phyloP scores from a whole-genome alignment of 352 stramenopile genomes.

The Saprolegnia diclina region DNA sequence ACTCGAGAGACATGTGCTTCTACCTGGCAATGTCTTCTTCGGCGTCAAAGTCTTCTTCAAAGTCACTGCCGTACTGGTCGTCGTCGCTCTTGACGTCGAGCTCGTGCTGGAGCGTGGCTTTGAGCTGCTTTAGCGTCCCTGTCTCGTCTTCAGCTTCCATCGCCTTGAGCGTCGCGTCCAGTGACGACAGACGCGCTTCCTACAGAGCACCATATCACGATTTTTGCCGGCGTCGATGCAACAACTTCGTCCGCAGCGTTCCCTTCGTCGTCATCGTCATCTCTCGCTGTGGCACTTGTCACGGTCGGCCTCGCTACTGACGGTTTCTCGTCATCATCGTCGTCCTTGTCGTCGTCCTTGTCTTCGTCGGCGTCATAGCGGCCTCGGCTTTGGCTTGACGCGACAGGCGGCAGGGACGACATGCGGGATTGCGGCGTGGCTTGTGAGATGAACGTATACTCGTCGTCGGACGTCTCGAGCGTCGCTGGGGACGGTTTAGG shows the following conservation, averaged over 20 bases:
- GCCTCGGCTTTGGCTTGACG: too few species aligned
- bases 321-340: too few species aligned
- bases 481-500: background rate
- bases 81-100: conserved; percentile 38
- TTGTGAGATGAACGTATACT: background rate
- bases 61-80: conserved; percentile 73
- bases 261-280: conserved; percentile 29
- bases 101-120: conserved; percentile 55
- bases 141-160: conserved; percentile 83
- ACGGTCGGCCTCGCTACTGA: background rate
- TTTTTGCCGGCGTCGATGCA: background rate
- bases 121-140: conserved; percentile 68
- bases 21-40: conserved; percentile 72
- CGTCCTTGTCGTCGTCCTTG: conserved; percentile 10
- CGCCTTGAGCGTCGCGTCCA: conserved; percentile 73
- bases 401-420: too few species aligned
- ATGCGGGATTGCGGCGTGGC: background rate
- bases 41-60: conserved; percentile 46
- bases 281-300: background rate
- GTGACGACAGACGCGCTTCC: conserved; percentile 46
- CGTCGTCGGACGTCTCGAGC: background rate
- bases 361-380: too few species aligned
- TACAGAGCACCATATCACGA: conserved; percentile 23
- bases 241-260: conserved; percentile 27
- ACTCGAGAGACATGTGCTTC: background rate